phyloP scores from a whole-genome alignment of 768 basidiomycete species.

The Rhodosporidiobolus odoratus region DNA sequence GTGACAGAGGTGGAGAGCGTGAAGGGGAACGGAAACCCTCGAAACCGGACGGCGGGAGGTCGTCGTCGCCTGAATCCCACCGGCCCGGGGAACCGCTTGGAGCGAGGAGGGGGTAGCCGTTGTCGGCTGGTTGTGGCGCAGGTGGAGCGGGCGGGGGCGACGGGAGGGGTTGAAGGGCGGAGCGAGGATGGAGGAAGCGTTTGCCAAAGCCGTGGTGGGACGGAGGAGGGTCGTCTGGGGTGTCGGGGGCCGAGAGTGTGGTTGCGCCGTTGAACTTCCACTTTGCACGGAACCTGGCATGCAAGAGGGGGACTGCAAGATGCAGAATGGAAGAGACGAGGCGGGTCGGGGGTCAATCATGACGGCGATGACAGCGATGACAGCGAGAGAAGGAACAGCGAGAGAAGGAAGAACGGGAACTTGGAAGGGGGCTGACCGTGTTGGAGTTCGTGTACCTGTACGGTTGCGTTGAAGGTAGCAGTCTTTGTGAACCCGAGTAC shows the following conservation, averaged over 20 bases:
- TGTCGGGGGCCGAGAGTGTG: not conserved
- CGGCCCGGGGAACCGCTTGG: conserved; percentile 7
- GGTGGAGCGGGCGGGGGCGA: not conserved
- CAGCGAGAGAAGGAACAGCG: not conserved
- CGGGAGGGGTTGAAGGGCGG: not conserved
- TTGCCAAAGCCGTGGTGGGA: not conserved
- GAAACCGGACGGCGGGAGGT: not conserved
- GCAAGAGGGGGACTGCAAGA: conserved; percentile 31
- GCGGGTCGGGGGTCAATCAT: too few relatives aligned
- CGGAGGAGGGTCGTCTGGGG: not conserved
- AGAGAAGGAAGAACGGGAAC: not conserved
- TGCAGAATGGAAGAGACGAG: not conserved
- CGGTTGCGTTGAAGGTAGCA: conserved; percentile 27
- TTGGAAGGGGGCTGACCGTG: conserved; percentile 8
- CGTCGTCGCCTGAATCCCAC: not conserved
- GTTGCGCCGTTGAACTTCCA: conserved; percentile 40
- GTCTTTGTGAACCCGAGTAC: conserved; percentile 20
- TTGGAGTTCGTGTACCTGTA: conserved; percentile 27
- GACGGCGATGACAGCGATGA: not conserved
- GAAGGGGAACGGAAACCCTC: conserved; percentile 3
- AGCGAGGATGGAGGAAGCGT: conserved; percentile 17
- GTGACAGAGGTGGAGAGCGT: conserved; percentile 1
- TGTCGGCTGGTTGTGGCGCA: not conserved
- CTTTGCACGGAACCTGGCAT: conserved; percentile 40
- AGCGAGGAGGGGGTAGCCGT: conserved; percentile 1